Base-by-base conservation (phyloP, 169 alveolate species). In the Plasmodium cynomolgi region DNA sequence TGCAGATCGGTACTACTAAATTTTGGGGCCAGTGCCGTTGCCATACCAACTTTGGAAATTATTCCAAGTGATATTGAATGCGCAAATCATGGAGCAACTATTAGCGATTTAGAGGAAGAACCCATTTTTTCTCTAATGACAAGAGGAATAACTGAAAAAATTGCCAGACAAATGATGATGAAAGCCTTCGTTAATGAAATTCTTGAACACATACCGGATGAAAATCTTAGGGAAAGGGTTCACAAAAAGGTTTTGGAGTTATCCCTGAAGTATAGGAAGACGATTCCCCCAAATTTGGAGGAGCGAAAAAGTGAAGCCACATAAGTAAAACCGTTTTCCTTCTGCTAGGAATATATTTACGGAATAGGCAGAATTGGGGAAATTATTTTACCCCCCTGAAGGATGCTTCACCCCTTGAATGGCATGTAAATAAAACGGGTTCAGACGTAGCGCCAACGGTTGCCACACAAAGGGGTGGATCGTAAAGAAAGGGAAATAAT, bases 11-110 rank as follows among this genome's bases (percentile, higher is more conserved):
- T 95, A 15, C 81, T 95, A 47, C 88, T 95, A 83, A 92, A 95
- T 81, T 84, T 88, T 33, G 97, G 97, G 26, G 95, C 97, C n/a
- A 77, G 95, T 33, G 95, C 96, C 56, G 96, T 95, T 31, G 93
- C 96, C 23, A 83, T 95, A 39, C 97, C 97, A 17, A 92, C 97
- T 1, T 92, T 95, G 39, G 97, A 95, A 82, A 95, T 95, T 80
- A 92, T 95, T 71, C 97, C 97, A 2, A 92, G 88, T 50, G 97
- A 95, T 56, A 93, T 95, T 17, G 93, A 84, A 75, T 75, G 79
- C 77, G 97, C 97, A 23, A 93, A 84, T 34, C 97, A 95, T 39
- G 97, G 97, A 5, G 97, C 97, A 39, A 90, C 95, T 75, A 93
- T 95, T 44, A 84, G 97, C 33, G 97, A 95, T 83, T 84, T 95